Base-by-base conservation (phyloP, 495 filamentous ascomycete genomes). In the Apiosordaria backusii region DNA sequence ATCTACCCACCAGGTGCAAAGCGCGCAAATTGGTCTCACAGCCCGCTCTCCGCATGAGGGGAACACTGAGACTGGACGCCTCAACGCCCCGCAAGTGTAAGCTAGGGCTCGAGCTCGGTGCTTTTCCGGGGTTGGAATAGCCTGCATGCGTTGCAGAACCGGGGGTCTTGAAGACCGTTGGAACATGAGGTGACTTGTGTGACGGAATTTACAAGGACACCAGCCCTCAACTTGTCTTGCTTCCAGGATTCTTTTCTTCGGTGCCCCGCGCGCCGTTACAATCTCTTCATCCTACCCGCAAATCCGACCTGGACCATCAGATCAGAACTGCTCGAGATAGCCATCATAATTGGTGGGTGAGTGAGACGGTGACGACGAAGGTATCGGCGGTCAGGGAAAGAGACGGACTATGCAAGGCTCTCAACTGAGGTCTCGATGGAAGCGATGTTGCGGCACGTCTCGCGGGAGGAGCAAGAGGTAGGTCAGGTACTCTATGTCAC, bases 121-220 rank as follows among this genome's bases (percentile, higher is more conserved):
- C 67, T 71, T 76, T 66, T 57, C 74, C 69, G 40, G 57, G 62
- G 35, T 57, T 23, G 65, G 73, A 25, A 13, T 72, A 69, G 74
- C 64, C 26, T 57, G 18, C 23, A 53, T 26, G 45, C 61, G 55
- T 61, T 66, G 57, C 24, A 57, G 57, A 24, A n/a, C 29, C 63
- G 61, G 50, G n/a, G 60, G 64, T 65, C 71, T 65, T 13, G 67
- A 71, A 61, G 65, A 69, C 71, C 73, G 73, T 75, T 75, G 71
- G 52, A 61, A 68, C 61, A 26, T 62, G 62, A 61, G 55, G 26
- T 45, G 27, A 45, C 65, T 50, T 62, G 65, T 55, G 65, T 58
- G 65, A 66, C 65, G 58, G 65, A 35, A 50, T 55, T 55, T 6
- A 7, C 16, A 50, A 6, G 40, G 40, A 6, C 16, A 21, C 35